phyloP scores from a whole-genome alignment of 768 basidiomycete genomes.

The Arthromyces matolae region DNA sequence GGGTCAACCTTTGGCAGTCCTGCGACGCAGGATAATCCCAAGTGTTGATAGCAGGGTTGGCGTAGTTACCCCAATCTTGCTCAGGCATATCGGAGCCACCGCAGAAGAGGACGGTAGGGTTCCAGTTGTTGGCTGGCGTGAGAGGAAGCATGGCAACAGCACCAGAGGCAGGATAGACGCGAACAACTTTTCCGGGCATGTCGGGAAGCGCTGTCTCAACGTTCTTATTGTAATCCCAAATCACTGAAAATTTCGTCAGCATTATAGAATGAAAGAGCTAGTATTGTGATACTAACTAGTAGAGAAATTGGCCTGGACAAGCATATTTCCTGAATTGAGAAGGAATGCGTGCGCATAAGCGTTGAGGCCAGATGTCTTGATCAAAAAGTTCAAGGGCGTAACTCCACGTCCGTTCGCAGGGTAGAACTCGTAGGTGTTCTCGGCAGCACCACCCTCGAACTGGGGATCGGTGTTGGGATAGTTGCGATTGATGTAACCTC shows the following conservation, averaged over 20 bases:
- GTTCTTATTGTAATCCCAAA: slow-evolving; percentile 56
- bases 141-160: slow-evolving; percentile 89
- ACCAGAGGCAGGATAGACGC: slow-evolving; percentile 88
- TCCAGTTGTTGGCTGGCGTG: slow-evolving; percentile 85
- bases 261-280: neutral
- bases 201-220: slow-evolving; percentile 60
- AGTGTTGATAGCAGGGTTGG: slow-evolving; percentile 70
- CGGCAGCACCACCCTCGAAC: slow-evolving; percentile 67
- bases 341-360: slow-evolving; percentile 73
- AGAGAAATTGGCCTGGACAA: slow-evolving; percentile 81
- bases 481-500: slow-evolving; percentile 78
- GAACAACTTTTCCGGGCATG: slow-evolving; percentile 71
- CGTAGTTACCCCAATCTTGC: slow-evolving; percentile 73
- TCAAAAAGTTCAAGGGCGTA: slow-evolving; percentile 64
- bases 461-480: slow-evolving; percentile 67
- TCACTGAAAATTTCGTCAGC: slow-evolving; percentile 21
- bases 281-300: slow-evolving; percentile 48
- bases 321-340: slow-evolving; percentile 73
- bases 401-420: slow-evolving; percentile 53
- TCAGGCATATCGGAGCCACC: slow-evolving; percentile 83
- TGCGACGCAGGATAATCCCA: slow-evolving; percentile 66
- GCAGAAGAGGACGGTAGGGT: slow-evolving; percentile 83
- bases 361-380: slow-evolving; percentile 72
- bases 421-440: slow-evolving; percentile 83
- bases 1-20: slow-evolving; percentile 85